A percentile compares a stretch with the other conserved stretches of the same genome.
These are phyloP conservation scores for Fusarium agapanthi DNA, from an alignment of 2,329 filamentous ascomycete genomes.

Conservation along the genomic window DNA sequence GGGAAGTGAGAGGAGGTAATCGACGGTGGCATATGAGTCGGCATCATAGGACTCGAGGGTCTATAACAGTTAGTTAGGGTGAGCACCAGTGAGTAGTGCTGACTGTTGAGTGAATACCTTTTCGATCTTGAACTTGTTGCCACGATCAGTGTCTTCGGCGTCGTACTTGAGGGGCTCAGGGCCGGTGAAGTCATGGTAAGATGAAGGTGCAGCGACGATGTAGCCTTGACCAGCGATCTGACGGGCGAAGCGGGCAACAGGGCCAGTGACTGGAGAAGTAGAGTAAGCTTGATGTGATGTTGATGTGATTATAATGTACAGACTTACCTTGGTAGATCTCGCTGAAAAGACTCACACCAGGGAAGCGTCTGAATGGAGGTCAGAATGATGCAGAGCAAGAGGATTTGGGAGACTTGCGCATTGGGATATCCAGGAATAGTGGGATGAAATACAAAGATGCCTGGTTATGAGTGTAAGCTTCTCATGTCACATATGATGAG, in stretches of 20 bases:
- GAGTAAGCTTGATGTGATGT: neutral
- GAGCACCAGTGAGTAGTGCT: neutral
- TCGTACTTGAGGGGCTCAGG: constrained; percentile 88
- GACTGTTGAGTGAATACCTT: constrained; percentile 63
- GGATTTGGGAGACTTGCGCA: constrained; percentile 62
- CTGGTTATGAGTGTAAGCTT: constrained; percentile 54
- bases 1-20: constrained; percentile 73
- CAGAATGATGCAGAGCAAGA: neutral
- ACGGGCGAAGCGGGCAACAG: constrained; percentile 86
- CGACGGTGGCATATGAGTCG: constrained; percentile 73
- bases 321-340: constrained; percentile 92
- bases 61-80: constrained; percentile 50
- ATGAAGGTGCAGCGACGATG: constrained; percentile 89
- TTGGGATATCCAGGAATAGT: constrained; percentile 85
- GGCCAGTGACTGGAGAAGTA: constrained; percentile 76
- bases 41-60: constrained; percentile 87
- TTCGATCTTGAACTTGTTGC: constrained; percentile 85
- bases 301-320: neutral
- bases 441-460: constrained; percentile 90
- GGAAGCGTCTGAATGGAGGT: constrained; percentile 66
- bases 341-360: constrained; percentile 87
- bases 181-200: constrained; percentile 92
- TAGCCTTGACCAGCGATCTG: constrained; percentile 94
- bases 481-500: constrained; percentile 9
- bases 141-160: constrained; percentile 84